A percentile compares a stretch with the other conserved stretches of the same genome.
Conservation (phyloP, 176 grass and related monocot species). For the Oryza officinalis region DNA sequence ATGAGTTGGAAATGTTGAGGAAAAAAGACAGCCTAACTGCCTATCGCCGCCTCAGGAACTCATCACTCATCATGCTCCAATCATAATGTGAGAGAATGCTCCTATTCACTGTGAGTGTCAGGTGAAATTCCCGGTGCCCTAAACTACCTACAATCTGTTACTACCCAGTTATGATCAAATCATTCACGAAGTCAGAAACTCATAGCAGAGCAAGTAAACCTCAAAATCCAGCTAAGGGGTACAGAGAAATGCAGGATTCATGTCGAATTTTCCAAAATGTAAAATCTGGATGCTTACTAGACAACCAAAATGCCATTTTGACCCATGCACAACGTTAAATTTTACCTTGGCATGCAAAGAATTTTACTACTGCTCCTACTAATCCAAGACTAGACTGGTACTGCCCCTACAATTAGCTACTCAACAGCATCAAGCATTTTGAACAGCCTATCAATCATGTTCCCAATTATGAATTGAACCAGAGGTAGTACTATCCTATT, state of each 20-base stretch:
- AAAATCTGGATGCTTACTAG: background rate
- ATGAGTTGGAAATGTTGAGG: too few species aligned
- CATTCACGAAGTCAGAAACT: background rate
- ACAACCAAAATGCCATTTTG: background rate
- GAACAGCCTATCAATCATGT: constrained; percentile 11
- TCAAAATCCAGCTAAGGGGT: background rate
- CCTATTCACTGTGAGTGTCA: constrained; percentile 23
- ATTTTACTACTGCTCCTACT: too few species aligned
- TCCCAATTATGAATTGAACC: constrained; percentile 1
- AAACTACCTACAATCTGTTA: background rate
- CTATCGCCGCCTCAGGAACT: background rate
- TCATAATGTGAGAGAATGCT: constrained; percentile 28
- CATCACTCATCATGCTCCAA: background rate
- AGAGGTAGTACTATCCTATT: background rate
- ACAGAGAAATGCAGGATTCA: background rate
- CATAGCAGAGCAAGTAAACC: background rate
- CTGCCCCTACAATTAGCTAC: constrained; percentile 2
- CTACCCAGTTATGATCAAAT: background rate
- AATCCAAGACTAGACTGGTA: background rate
- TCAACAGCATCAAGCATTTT: constrained; percentile 25
- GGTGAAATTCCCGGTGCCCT: constrained; percentile 20
- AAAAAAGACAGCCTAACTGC: too few species aligned
- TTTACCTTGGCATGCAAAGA: background rate
- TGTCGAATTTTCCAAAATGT: background rate
- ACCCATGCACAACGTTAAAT: background rate